phyloP scores from a whole-genome alignment of 441 rosid genomes.

The Syzygium syzygioides region DNA sequence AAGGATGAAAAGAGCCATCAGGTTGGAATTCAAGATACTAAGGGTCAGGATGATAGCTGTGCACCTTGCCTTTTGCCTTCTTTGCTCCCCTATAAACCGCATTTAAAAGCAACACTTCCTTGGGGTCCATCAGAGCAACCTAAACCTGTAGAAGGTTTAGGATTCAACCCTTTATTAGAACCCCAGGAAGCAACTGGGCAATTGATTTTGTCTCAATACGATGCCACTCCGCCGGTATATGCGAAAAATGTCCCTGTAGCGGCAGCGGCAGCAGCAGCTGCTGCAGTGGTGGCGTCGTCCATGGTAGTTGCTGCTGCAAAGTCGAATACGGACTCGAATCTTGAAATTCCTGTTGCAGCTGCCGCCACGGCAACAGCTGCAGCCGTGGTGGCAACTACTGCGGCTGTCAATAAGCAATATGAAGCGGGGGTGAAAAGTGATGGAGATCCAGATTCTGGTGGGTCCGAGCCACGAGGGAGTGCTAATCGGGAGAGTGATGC shows the following conservation, averaged over 20 bases:
- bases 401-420: conserved; percentile 69
- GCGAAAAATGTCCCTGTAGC: conserved; percentile 78
- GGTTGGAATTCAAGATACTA: conserved; percentile 18
- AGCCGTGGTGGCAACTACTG: conserved; percentile 84
- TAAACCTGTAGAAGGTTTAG: conserved; percentile 32
- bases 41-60: conserved; percentile 34
- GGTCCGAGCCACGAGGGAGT: conserved; percentile 40
- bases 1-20: conserved; percentile 31
- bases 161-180: conserved; percentile 24
- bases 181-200: conserved; percentile 33
- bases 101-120: conserved; percentile 26
- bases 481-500: conserved; percentile 37
- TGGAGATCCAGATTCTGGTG: conserved; percentile 46
- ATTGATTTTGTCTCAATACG: conserved; percentile 32
- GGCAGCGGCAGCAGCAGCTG: conserved; percentile 82
- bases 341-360: conserved; percentile 88
- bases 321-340: conserved; percentile 52
- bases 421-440: conserved; percentile 48
- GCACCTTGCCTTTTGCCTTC: conserved; percentile 65
- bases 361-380: conserved; percentile 99
- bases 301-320: conserved; percentile 90
- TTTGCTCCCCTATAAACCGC: conserved; percentile 42
- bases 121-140: conserved; percentile 29
- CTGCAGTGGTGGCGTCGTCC: conserved; percentile 95
- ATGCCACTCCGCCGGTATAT: conserved; percentile 37